Conservation (phyloP, 2,329 filamentous ascomycete species). For the Monilinia polystroma region DNA sequence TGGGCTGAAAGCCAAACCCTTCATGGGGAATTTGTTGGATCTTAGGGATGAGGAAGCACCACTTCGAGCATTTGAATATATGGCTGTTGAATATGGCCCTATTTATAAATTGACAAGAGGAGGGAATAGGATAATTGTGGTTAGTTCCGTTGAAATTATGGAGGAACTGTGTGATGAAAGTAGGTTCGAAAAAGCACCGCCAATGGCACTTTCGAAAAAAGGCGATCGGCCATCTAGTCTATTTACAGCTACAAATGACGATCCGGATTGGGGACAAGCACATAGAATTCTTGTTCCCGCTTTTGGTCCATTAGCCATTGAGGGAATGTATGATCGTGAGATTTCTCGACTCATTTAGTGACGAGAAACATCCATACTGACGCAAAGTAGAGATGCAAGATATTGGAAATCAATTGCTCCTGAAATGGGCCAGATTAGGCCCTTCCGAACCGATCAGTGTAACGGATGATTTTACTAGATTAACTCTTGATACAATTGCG, state of each 20-base stretch:
- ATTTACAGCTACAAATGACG: constrained; percentile 35
- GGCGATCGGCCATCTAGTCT: constrained; percentile 22
- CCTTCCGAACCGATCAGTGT: constrained; percentile 54
- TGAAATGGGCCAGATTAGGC: constrained; percentile 67
- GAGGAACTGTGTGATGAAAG: constrained; percentile 11
- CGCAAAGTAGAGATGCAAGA: constrained; percentile 58
- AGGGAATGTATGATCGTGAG: constrained; percentile 58
- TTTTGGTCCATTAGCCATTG: constrained; percentile 66
- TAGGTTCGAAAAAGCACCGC: constrained; percentile 11
- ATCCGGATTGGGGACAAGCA: constrained; percentile 63
- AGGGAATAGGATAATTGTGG: not conserved
- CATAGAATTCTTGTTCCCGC: constrained; percentile 65
- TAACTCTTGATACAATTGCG: constrained; percentile 64
- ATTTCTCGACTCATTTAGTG: not conserved
- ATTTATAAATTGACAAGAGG: constrained; percentile 9
- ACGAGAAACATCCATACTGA: not conserved
- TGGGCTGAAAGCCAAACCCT: not conserved
- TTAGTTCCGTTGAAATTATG: constrained; percentile 11
- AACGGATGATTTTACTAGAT: constrained; percentile 66
- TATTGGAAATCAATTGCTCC: constrained; percentile 59
- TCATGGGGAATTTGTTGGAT: not conserved
- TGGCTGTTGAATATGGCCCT: constrained; percentile 12
- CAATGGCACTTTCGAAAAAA: constrained; percentile 25
- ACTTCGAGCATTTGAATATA: constrained; percentile 14
- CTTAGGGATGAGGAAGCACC: not conserved